Evolutionary conservation across 345 rosid genomes (phyloP), one percentile per base, ranked within the genome.

Genomic region (Jatropha curcas): DNA sequence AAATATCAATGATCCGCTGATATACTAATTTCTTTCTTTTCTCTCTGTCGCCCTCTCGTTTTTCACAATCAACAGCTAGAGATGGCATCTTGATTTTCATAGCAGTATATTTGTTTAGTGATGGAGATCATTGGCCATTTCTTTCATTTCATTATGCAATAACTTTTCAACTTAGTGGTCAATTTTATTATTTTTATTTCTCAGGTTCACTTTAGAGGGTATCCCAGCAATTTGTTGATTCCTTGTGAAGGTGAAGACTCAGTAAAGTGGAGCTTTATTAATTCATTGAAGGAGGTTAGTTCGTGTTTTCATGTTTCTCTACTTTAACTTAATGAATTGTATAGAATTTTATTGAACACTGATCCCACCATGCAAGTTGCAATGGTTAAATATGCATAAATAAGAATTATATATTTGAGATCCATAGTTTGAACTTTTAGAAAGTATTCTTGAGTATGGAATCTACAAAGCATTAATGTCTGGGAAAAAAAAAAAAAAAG

Each of bases 231-330:
- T 76, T 60, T 90, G 34, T 81, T 92, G 83, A 82, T 83, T 46
- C 98, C 99, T 16, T 90, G 96, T 76, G 96, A 92, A 82, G 97
- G 96, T 71, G 97, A 92, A 85, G 99, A 92, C 76, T 82, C 90
- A 70, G 91, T 87, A 5, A 95, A 95, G 69, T 89, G 99, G 99
- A 90, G 84, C 89, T 95, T 87, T 72, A 89, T 95, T 80, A 92
- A 90, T 79, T 89, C 97, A 70, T 81, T 95, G 59, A 92, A 95
- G 85, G 98, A 94, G 95, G 98, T 92, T 75, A 35, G 92, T 77
- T 8, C 62, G 35, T 2, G 22, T 41, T n/a, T 31, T 65, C 30
- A 35, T 27, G 5, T 68, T 51, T 65, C 22, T 2, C 46, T 51
- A 39, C 68, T 51, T 66, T 57, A 66, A 60, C 33, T 72, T 41